A percentile compares a stretch with the other conserved stretches of the same genome.
phyloP scores from a whole-genome alignment of 2,329 filamentous ascomycete species.

The Macrophomina tecta region DNA sequence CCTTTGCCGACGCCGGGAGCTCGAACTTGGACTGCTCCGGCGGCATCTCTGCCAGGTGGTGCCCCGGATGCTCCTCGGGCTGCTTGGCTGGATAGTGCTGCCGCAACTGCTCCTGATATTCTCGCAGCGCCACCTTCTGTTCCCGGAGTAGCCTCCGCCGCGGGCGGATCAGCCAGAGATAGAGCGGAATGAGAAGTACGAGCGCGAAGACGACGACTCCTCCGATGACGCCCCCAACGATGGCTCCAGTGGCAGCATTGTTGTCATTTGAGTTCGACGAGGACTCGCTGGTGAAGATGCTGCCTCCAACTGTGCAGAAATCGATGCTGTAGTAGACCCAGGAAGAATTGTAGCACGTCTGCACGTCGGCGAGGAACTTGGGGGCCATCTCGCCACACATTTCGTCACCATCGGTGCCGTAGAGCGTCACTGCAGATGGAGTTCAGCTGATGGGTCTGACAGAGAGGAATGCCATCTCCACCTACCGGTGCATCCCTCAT shows the following conservation, averaged over 20 bases:
- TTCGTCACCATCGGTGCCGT: constrained; percentile 32
- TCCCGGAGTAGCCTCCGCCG: constrained; percentile 6
- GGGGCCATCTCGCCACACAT: constrained; percentile 3
- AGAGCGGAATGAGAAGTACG: neutral
- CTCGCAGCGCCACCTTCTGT: constrained; percentile 9
- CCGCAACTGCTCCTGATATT: neutral
- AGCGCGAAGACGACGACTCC: neutral
- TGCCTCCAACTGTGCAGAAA: constrained; percentile 29
- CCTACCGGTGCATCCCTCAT: constrained; percentile 37
- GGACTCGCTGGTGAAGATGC: constrained; percentile 21
- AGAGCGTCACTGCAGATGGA: constrained; percentile 36
- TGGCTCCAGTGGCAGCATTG: neutral
- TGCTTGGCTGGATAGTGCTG: neutral
- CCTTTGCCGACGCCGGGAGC: neutral
- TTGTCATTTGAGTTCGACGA: constrained; percentile 13
- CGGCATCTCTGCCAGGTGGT: neutral
- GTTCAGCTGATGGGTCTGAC: neutral
- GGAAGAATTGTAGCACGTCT: constrained; percentile 37
- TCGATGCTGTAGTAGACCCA: constrained; percentile 41
- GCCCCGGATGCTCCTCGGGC: neutral
- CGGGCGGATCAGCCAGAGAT: constrained; percentile 8
- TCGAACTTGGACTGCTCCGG: neutral
- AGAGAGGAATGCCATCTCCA: neutral
- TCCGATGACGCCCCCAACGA: constrained; percentile 8
- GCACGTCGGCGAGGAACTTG: constrained; percentile 34